Evolutionary conservation across 2,329 filamentous ascomycete genomes (phyloP).

Genomic region (Phoma sp.): DNA sequence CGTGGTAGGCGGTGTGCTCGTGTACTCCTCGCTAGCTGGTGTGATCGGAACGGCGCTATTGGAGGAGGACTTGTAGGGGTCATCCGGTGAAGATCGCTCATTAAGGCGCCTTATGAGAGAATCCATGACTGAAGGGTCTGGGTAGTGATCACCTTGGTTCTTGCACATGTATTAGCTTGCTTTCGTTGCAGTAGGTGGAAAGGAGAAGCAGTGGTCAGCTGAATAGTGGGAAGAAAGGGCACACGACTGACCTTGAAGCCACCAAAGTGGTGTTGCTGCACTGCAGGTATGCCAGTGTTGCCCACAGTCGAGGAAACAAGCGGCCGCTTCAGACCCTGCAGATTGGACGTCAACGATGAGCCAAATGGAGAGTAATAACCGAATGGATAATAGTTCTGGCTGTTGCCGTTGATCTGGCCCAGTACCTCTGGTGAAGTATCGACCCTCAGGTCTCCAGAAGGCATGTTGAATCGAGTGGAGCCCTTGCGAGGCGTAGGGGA

Average conservation of each 20-base stretch:
- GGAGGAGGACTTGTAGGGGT: conserved; percentile 65
- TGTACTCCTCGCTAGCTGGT: conserved; percentile 63
- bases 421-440: conserved; percentile 46
- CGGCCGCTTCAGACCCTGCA: conserved; percentile 49
- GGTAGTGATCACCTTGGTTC: conserved; percentile 54
- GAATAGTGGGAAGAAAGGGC: background rate
- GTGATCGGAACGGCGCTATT: conserved; percentile 69
- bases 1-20: conserved; percentile 38
- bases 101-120: conserved; percentile 74
- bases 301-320: conserved; percentile 46
- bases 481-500: conserved; percentile 52
- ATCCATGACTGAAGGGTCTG: conserved; percentile 55
- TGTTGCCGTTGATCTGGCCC: conserved; percentile 43
- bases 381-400: conserved; percentile 30
- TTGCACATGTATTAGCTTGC: conserved; percentile 48
- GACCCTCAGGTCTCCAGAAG: conserved; percentile 40
- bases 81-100: conserved; percentile 54
- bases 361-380: conserved; percentile 26
- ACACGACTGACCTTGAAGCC: conserved; percentile 42
- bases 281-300: conserved; percentile 35
- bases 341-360: conserved; percentile 42
- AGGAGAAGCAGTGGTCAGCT: background rate
- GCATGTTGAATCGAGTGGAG: conserved; percentile 33
- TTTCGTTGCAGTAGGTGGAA: background rate
- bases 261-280: conserved; percentile 27